Evolutionary conservation across 768 basidiomycete species (phyloP).

Genomic region (Lactarius indigo): DNA sequence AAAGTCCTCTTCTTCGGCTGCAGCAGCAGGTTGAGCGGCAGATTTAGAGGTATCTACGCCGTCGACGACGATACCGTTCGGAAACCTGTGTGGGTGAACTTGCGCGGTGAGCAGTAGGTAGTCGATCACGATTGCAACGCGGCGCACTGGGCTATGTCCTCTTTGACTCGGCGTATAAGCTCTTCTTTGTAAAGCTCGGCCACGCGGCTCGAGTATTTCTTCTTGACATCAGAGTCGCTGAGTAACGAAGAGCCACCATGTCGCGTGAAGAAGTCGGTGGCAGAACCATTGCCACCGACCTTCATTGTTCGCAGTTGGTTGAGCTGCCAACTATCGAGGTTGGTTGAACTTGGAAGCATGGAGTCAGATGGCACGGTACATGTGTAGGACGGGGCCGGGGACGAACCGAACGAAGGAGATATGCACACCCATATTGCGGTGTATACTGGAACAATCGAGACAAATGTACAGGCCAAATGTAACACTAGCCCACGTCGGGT

Average conservation of each 20-base stretch:
- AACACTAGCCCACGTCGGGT: conserved; percentile 97
- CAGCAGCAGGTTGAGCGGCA: conserved; percentile 31
- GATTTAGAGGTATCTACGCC: conserved; percentile 54
- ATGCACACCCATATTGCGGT: conserved; percentile 97
- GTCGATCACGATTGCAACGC: neutral
- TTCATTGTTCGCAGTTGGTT: conserved; percentile 93
- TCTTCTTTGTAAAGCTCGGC: conserved; percentile 94
- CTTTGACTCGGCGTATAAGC: conserved; percentile 70
- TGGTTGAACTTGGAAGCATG: conserved; percentile 70
- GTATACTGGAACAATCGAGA: conserved; percentile 91
- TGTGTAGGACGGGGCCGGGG: neutral
- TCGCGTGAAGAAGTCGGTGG: conserved; percentile 85
- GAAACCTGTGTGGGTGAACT: conserved; percentile 49
- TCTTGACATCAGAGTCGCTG: conserved; percentile 73
- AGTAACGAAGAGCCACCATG: conserved; percentile 75
- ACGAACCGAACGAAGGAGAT: conserved; percentile 93
- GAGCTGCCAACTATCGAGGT: conserved; percentile 92
- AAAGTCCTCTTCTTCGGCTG: conserved; percentile 80
- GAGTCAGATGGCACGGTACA: neutral
- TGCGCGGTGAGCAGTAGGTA: conserved; percentile 3
- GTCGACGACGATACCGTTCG: conserved; percentile 75
- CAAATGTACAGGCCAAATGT: conserved; percentile 98
- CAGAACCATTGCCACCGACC: conserved; percentile 86
- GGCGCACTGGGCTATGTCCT: conserved; percentile 65
- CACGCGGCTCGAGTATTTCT: conserved; percentile 81